These are phyloP conservation scores for Dothistroma pini DNA, from an alignment of 2,329 filamentous ascomycete genomes.

Conservation along the genomic window DNA sequence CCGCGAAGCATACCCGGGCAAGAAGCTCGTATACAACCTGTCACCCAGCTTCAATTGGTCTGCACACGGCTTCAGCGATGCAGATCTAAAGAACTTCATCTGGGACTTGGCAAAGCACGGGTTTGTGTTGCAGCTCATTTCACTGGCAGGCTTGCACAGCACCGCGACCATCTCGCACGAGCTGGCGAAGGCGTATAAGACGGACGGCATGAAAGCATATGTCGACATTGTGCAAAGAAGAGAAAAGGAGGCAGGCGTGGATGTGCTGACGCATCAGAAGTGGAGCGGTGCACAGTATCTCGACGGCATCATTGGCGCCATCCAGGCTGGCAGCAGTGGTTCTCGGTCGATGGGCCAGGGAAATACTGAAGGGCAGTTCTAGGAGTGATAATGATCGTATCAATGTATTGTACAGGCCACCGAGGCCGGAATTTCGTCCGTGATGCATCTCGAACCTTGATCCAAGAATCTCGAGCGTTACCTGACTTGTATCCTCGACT, in stretches of 20 bases:
- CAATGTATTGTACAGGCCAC: neutral
- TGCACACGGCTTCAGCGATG: conserved; percentile 83
- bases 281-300: conserved; percentile 74
- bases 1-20: conserved; percentile 64
- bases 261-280: conserved; percentile 94
- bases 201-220: conserved; percentile 93
- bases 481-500: neutral
- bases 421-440: neutral
- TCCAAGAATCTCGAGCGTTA: neutral
- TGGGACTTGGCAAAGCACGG: conserved; percentile 94
- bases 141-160: conserved; percentile 60
- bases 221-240: conserved; percentile 86
- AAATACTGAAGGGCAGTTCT: conserved; percentile 68
- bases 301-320: conserved; percentile 83
- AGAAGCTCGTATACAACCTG: conserved; percentile 94
- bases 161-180: conserved; percentile 66
- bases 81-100: conserved; percentile 82
- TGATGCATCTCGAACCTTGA: neutral
- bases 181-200: conserved; percentile 76
- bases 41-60: conserved; percentile 99
- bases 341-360: conserved; percentile 94
- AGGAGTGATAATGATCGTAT: neutral
- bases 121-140: conserved; percentile 63
- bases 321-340: conserved; percentile 85
- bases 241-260: conserved; percentile 86